A percentile compares a stretch with the other conserved stretches of the same genome.
phyloP scores from a whole-genome alignment of 257 asterid species.

The Phtheirospermum japonicum region DNA sequence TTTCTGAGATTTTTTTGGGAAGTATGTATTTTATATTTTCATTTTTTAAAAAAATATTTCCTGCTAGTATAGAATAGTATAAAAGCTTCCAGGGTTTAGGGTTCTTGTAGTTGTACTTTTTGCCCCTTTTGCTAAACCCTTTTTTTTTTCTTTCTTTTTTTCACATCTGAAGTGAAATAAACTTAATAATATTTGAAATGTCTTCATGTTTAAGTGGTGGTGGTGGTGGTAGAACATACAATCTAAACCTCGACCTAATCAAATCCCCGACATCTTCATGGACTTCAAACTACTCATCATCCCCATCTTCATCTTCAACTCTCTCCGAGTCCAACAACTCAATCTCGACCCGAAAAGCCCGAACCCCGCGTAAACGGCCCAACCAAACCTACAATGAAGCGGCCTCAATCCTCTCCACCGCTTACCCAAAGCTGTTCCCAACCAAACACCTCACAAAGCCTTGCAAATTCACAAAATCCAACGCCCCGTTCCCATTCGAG shows the following conservation, averaged over 20 bases:
- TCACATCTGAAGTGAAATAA: not conserved
- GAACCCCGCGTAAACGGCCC: slow-evolving; percentile 91
- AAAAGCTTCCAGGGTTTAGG: too few species aligned
- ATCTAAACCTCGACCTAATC: slow-evolving; percentile 56
- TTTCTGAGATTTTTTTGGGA: too few species aligned
- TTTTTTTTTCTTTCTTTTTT: too few species aligned
- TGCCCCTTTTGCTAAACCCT: too few species aligned
- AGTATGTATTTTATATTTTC: too few species aligned
- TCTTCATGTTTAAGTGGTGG: slow-evolving; percentile 74
- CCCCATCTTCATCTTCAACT: slow-evolving; percentile 38
- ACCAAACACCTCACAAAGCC: slow-evolving; percentile 53
- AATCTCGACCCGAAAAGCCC: slow-evolving; percentile 64
- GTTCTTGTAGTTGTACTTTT: too few species aligned
- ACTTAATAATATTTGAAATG: slow-evolving; percentile 36
- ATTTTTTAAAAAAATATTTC: too few species aligned
- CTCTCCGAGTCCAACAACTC: slow-evolving; percentile 64
- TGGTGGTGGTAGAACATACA: slow-evolving; percentile 47
- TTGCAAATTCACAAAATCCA: slow-evolving; percentile 41
- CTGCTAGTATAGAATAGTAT: too few species aligned
- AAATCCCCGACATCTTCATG: slow-evolving; percentile 63
- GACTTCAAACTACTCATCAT: slow-evolving; percentile 41
- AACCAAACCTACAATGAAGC: slow-evolving; percentile 88
- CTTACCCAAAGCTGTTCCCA: slow-evolving; percentile 65
- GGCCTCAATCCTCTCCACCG: slow-evolving; percentile 70
- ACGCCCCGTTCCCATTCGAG: slow-evolving; percentile 37